Base-by-base conservation (phyloP, 768 basidiomycete genomes). In the Amanita rimosa region DNA sequence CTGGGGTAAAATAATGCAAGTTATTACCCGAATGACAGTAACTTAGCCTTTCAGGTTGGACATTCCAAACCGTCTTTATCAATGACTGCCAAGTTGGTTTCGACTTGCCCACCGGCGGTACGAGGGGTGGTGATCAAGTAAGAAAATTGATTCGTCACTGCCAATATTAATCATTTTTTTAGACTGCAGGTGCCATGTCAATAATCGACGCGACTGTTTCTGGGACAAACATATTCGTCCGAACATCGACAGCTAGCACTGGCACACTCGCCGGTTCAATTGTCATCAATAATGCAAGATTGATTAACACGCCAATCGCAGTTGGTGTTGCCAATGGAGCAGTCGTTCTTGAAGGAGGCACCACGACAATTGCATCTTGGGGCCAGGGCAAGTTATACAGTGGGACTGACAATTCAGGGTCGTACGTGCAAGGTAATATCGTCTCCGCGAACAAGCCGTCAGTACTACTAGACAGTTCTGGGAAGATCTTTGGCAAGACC, bases 321-420 rank as follows among this genome's bases (percentile, higher is more conserved):
- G 79, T 89, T 21, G 77, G 73, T 6, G 73, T 81, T 35, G 67
- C 63, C 5, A 67, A 68, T 24, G 81, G 81, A 6, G 61, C 62
- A 5, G 67, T 68, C 5, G 71, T 83, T 5, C 73, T 86, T 13
- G 58, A 62, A 17, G 85, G 85, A 21, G 80, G 79, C 24, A 76
- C 76, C 2, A 77, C 58, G 14, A 76, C 74, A 0, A 81, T 85
- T 55, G 57, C 65, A 0, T 75, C 80, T 10, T 90, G 87, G 87
- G 85, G 70, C 2, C 85, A 89, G 62, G 87, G 87, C 27, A 84
- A 89, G 52, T 69, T 83, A 24, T 90, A 74, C 60, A 66, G 62
- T 1, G 84, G 85, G 13, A 64, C 72, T 3, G 68, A 65, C 49
- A 53, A 67, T 3, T 51, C 55, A 1, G 66, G 67, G 2, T 60